phyloP scores from a whole-genome alignment of 2,329 filamentous ascomycete species.

The Fusarium sp. region DNA sequence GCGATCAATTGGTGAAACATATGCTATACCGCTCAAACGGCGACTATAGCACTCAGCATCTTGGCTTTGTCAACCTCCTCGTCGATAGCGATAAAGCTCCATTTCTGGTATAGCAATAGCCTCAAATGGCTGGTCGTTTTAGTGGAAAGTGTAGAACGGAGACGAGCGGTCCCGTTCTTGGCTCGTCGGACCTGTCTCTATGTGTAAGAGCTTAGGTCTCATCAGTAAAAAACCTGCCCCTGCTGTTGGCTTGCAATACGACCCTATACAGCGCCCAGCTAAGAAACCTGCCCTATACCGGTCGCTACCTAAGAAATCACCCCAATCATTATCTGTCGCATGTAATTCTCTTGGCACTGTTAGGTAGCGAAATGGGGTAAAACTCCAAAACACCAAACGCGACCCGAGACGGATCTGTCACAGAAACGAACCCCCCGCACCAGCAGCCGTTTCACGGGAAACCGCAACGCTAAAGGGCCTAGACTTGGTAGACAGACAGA shows the following conservation, averaged over 20 bases:
- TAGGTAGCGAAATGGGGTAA: conserved; percentile 24
- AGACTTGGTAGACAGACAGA: background rate
- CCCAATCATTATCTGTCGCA: conserved; percentile 16
- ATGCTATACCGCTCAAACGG: conserved; percentile 22
- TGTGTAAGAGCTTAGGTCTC: conserved; percentile 36
- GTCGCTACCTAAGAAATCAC: conserved; percentile 16
- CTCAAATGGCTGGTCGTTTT: background rate
- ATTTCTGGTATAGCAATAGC: background rate
- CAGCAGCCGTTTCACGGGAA: conserved; percentile 31
- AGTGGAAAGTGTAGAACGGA: conserved; percentile 17
- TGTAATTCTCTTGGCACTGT: conserved; percentile 25
- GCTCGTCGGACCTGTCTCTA: conserved; percentile 33
- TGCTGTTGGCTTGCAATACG: conserved; percentile 9
- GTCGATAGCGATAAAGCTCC: background rate
- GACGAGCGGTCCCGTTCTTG: conserved; percentile 34
- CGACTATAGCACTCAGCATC: conserved; percentile 21
- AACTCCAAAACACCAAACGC: conserved; percentile 47
- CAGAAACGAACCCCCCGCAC: conserved; percentile 44
- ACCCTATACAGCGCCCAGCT: conserved; percentile 21
- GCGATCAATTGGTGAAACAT: conserved; percentile 30
- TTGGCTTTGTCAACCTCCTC: conserved; percentile 13
- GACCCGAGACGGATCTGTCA: conserved; percentile 54
- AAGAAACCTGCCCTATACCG: conserved; percentile 33
- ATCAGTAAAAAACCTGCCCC: conserved; percentile 18
- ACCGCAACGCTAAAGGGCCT: conserved; percentile 19